These are phyloP conservation scores for Colletotrichum tropicicola DNA, from an alignment of 2,329 filamentous ascomycete species.

Conservation along the genomic window DNA sequence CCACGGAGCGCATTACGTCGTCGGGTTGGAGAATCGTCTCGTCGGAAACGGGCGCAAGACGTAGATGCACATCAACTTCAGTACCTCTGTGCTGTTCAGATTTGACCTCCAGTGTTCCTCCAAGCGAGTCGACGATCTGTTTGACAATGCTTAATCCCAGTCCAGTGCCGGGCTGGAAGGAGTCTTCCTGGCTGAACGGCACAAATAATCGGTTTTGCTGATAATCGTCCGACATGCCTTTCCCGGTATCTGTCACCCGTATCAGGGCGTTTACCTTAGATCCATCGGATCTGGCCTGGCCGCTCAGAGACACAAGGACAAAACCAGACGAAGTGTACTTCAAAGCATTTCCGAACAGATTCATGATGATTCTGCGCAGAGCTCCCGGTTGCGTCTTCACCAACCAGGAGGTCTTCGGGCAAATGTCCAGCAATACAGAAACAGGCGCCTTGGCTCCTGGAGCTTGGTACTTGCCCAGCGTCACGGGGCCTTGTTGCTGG, in stretches of 20 bases:
- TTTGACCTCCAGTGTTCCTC: slow-evolving; percentile 66
- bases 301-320: slow-evolving; percentile 50
- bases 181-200: slow-evolving; percentile 71
- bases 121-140: slow-evolving; percentile 66
- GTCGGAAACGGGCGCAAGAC: slow-evolving; percentile 39
- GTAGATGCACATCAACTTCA: slow-evolving; percentile 58
- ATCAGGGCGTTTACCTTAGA: slow-evolving; percentile 42
- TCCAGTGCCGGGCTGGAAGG: slow-evolving; percentile 67
- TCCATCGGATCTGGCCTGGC: slow-evolving; percentile 32
- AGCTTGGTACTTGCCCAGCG: slow-evolving; percentile 25
- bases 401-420: slow-evolving; percentile 54
- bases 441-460: slow-evolving; percentile 41
- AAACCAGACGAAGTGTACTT: slow-evolving; percentile 67
- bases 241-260: slow-evolving; percentile 69
- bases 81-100: slow-evolving; percentile 64
- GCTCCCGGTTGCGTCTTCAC: slow-evolving; percentile 63
- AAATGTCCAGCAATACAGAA: slow-evolving; percentile 61
- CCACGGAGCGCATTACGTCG: slow-evolving; percentile 18
- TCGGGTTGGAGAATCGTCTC: slow-evolving; percentile 29
- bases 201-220: slow-evolving; percentile 67
- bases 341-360: slow-evolving; percentile 68
- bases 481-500: not conserved
- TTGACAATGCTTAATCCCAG: slow-evolving; percentile 72
- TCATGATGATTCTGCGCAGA: slow-evolving; percentile 66
- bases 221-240: slow-evolving; percentile 71